Conservation (phyloP, 139 green algal genomes). For the Chlorella sp. region DNA sequence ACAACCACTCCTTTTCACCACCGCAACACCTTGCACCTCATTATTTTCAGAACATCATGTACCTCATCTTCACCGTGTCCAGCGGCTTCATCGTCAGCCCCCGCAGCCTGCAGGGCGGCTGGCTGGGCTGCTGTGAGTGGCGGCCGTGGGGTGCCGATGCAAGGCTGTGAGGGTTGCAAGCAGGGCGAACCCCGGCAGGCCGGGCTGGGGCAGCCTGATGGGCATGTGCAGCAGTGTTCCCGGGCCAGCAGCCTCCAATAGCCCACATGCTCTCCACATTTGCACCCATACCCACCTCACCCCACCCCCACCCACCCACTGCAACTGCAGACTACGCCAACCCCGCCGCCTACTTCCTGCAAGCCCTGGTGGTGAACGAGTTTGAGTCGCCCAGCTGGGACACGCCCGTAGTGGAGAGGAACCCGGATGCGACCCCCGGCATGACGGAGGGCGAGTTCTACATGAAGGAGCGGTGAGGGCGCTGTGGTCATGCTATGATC, state of each 20-base stretch:
- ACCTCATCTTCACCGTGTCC: constrained; percentile 30
- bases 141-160: no score
- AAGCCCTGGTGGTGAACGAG: constrained; percentile 41
- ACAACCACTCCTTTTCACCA: no score
- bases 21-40: no score
- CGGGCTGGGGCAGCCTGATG: no score
- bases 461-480: background rate
- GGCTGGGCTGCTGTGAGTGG: constrained; percentile 21
- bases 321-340: constrained; percentile 38
- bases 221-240: no score
- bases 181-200: no score
- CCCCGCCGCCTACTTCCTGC: constrained; percentile 30
- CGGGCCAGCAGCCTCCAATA: no score
- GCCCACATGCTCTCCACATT: no score
- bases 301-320: constrained; percentile 19
- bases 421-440: background rate
- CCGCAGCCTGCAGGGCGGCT: constrained; percentile 22
- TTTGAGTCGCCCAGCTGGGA: constrained; percentile 24
- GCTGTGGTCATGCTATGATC: no score
- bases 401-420: background rate
- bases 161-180: no score
- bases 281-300: no score
- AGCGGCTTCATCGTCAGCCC: constrained; percentile 39
- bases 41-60: background rate
- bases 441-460: background rate